Conservation (phyloP, 805 yeast genomes). For the Kodamaea nitidulidarum region DNA sequence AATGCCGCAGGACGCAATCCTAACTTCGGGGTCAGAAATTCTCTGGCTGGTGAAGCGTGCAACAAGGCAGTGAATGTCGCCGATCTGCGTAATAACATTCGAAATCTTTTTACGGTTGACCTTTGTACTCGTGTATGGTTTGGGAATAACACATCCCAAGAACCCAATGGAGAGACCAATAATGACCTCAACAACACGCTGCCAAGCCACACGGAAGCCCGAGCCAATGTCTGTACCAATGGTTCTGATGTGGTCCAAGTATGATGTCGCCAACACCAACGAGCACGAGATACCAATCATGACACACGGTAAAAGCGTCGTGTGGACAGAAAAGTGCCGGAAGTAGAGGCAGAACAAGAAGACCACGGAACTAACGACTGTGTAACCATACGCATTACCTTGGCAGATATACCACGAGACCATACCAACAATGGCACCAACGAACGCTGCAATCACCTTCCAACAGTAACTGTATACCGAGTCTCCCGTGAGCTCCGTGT, state of each 20-base stretch:
- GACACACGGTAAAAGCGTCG: conserved; percentile 23
- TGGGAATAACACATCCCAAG: conserved; percentile 28
- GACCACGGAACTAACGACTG: conserved; percentile 25
- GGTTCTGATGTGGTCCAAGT: conserved; percentile 22
- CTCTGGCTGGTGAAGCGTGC: conserved; percentile 24
- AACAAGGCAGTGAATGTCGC: conserved; percentile 27
- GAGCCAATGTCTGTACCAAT: conserved; percentile 21
- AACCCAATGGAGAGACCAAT: conserved; percentile 30
- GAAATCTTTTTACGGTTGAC: conserved; percentile 24
- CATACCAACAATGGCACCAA: conserved; percentile 28
- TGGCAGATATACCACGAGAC: conserved; percentile 33
- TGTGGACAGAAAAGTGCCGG: conserved; percentile 30
- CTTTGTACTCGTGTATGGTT: conserved; percentile 24
- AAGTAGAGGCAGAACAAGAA: conserved; percentile 21
- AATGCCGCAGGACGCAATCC: conserved; percentile 18
- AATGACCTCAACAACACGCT: conserved; percentile 25
- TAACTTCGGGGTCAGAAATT: conserved; percentile 17
- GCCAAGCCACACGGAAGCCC: conserved; percentile 26
- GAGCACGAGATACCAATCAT: conserved; percentile 25
- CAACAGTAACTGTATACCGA: conserved; percentile 23
- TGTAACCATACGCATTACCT: conserved; percentile 32
- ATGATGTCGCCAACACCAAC: conserved; percentile 32
- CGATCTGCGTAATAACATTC: conserved; percentile 20
- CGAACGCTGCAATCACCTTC: conserved; percentile 23
- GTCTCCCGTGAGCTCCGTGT: conserved; percentile 28